Percentiles rank a stretch among this genome's conserved stretches.
Conservation (phyloP, 371 early-diverging fungal species). For the Umbelopsis sp. region DNA sequence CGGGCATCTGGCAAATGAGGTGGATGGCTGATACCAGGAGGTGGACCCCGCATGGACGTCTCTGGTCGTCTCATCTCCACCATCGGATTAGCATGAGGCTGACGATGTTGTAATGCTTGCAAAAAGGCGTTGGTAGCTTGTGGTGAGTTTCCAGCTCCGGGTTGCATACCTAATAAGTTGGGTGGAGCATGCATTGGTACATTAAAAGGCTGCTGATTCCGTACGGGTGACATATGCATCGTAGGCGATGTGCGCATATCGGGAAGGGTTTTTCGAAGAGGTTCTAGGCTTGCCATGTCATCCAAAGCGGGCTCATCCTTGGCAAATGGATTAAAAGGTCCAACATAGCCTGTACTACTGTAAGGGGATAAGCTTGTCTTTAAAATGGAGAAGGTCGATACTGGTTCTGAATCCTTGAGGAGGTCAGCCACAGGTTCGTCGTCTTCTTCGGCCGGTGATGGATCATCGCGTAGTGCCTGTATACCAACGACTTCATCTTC, state of each 20-base stretch:
- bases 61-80: not conserved
- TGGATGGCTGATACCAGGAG: constrained; percentile 6
- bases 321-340: not conserved
- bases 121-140: not conserved
- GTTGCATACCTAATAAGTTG: not conserved
- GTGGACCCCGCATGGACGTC: not conserved
- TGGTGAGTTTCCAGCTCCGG: not conserved
- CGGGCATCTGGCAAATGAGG: not conserved
- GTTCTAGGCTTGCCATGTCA: not conserved
- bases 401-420: not conserved
- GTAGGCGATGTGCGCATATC: not conserved
- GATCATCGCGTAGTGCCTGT: not conserved
- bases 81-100: not conserved
- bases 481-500: constrained; percentile 14
- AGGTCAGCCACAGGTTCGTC: not conserved
- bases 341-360: constrained; percentile 1
- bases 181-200: not conserved
- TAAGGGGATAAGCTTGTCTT: constrained; percentile 3
- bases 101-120: constrained; percentile 1
- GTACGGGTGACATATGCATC: not conserved
- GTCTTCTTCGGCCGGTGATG: not conserved
- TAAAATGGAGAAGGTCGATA: not conserved
- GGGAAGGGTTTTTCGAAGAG: not conserved
- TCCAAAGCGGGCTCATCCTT: not conserved
- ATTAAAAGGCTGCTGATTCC: not conserved